Base-by-base conservation (phyloP, 805 yeast species). In the Brettanomyces nanus region DNA sequence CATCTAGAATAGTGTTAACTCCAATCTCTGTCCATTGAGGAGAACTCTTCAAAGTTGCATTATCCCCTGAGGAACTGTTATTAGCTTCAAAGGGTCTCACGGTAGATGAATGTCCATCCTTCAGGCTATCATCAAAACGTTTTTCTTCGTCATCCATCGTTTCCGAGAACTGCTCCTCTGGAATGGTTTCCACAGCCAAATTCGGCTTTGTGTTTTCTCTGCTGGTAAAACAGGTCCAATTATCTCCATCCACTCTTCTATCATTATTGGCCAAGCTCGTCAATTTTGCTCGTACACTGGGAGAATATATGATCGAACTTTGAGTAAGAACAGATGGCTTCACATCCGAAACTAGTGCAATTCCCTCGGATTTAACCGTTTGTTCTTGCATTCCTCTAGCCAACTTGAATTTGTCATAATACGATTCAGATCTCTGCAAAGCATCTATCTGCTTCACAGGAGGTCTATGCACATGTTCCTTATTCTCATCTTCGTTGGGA, bases 271-370 rank as follows among this genome's bases (percentile, higher is more conserved):
- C 22, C 3, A 44, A 23, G 10, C 35, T 37, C n/a, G 39, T 28
- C 25, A 54, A 28, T 14, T 43, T 46, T n/a, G 43, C 44, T 11
- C 39, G 35, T 5, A 48, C 45, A 36, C 56, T 52, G 4, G 54
- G 52, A 11, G 58, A 53, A 19, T 34, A 34, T 42, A 45, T 3
- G 48, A 30, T 4, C 49, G 36, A 18, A 33, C 22, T 13, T 14
- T 20, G 13, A 18, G 31, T 11, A 13, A 22, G 33, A n/a, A 22
- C 11, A 20, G 47, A 43, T 4, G 35, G 23, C n/a, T 17, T 33
- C 3, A 45, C 23, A 9, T 49, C 52, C 2, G 43, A 25, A 7
- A 56, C 48, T 3, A 38, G 35, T 6, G 48, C 45, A 4, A 56
- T 51, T 28, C 61, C 59, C 17, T 37, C 39, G 21, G 36, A 31